Conservation (phyloP, 192 early-diverging fungal species). For the Coemansia sp. region DNA sequence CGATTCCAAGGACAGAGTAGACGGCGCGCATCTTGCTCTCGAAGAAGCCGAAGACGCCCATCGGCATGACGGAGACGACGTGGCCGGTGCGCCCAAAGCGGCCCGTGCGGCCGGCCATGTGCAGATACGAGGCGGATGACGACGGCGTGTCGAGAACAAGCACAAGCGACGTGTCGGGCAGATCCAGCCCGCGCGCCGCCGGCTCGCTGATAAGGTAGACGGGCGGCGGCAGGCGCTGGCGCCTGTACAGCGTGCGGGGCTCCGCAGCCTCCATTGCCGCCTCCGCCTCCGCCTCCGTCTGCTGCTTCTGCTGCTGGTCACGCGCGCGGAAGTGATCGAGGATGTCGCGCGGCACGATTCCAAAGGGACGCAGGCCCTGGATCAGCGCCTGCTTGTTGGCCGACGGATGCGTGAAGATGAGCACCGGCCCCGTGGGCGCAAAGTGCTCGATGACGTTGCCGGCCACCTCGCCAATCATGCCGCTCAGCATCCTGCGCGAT, state of each 20-base stretch:
- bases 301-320: neutral
- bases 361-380: slow-evolving; percentile 16
- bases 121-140: slow-evolving; percentile 70
- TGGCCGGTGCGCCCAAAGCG: slow-evolving; percentile 62
- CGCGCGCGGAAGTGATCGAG: slow-evolving; percentile 18
- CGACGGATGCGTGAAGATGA: slow-evolving; percentile 36
- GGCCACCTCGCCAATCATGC: slow-evolving; percentile 39
- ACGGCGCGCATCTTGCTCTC: slow-evolving; percentile 54
- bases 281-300: neutral
- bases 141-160: slow-evolving; percentile 81
- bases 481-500: neutral
- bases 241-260: neutral
- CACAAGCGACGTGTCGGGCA: slow-evolving; percentile 77
- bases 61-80: slow-evolving; percentile 40
- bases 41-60: slow-evolving; percentile 27
- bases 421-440: slow-evolving; percentile 8
- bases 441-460: slow-evolving; percentile 24
- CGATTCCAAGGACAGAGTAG: slow-evolving; percentile 13
- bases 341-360: slow-evolving; percentile 29
- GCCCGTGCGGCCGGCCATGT: slow-evolving; percentile 87
- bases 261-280: neutral
- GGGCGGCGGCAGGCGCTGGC: neutral
- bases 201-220: slow-evolving; percentile 72
- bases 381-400: slow-evolving; percentile 27
- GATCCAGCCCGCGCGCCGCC: slow-evolving; percentile 81